Evolutionary conservation across 2,329 filamentous ascomycete species (phyloP), one percentile per base, ranked within the genome.

Genomic region (Alternaria atra): DNA sequence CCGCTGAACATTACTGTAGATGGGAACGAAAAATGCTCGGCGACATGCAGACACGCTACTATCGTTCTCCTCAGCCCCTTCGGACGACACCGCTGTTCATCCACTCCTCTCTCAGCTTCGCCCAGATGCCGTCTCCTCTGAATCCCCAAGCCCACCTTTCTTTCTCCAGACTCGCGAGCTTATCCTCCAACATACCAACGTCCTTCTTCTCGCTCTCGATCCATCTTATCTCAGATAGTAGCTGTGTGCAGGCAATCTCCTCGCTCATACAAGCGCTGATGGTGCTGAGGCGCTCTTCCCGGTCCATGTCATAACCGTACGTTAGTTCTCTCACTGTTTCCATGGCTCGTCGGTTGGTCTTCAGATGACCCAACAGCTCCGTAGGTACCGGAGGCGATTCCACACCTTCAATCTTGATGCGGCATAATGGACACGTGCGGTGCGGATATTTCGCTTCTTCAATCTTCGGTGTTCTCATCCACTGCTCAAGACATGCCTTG

Each of bases 111-210:
- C 57, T 60, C 5, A 67, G 20, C 23, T n/a, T 39, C 6, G 39
- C 53, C 67, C 68, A 72, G 3, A 58, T 23, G 2, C 39, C 37
- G 30, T 64, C 30, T 1, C 58, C 61, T 20, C 51, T 48, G 8
- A 72, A 69, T 2, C 68, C 70, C 70, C 66, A 72, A 30, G 46
- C 48, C 40, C 50, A 55, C 47, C 60, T 69, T 44, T 72, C 68
- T 27, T 64, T 60, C 3, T 25, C 56, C 10, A 69, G 23, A 6
- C 47, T 39, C n/a, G 58, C 52, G 12, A 63, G 30, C 47, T 30
- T 58, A 1, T 52, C 25, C n/a, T 48, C 55, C 10, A 71, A 47
- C 20, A 59, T 12, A 6, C 29, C 12, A 13, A 40, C 43, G 5
- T 61, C 53, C 32, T 47, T 47, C 5, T 52, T 42, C 12, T 55